Conservation (phyloP, 352 stramenopile genomes). For the Elongisporangium anandrum region DNA sequence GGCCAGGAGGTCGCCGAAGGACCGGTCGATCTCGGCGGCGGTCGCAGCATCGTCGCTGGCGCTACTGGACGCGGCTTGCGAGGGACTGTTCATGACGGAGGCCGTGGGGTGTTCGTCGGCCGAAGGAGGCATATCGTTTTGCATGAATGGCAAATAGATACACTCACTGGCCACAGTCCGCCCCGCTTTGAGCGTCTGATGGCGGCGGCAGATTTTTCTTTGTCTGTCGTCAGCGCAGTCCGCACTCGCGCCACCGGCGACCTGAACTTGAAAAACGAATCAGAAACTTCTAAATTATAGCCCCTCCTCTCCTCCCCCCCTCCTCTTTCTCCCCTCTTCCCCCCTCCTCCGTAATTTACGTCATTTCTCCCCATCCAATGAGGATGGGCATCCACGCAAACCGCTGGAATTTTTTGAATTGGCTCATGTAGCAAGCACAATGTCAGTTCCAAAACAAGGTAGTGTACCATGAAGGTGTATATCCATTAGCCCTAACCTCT, state of each 20-base stretch:
- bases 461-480: not conserved
- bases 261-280: not conserved
- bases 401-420: not conserved
- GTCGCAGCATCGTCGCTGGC: too few species aligned
- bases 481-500: not conserved
- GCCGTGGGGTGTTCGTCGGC: not conserved
- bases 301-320: not conserved
- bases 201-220: not conserved
- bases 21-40: not conserved
- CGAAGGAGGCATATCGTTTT: not conserved
- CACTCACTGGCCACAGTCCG: not conserved
- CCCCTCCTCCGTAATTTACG: not conserved
- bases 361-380: not conserved
- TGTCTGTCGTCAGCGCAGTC: not conserved
- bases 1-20: slow-evolving; percentile 72
- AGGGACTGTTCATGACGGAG: not conserved
- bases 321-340: not conserved
- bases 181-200: not conserved
- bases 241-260: not conserved
- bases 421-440: not conserved
- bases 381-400: not conserved
- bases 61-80: not conserved
- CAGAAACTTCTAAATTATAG: slow-evolving; percentile 1
- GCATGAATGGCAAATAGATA: not conserved
- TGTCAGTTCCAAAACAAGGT: not conserved